These are phyloP conservation scores for Globisporangium viniferum DNA, from an alignment of 352 stramenopile species.

Conservation along the genomic window DNA sequence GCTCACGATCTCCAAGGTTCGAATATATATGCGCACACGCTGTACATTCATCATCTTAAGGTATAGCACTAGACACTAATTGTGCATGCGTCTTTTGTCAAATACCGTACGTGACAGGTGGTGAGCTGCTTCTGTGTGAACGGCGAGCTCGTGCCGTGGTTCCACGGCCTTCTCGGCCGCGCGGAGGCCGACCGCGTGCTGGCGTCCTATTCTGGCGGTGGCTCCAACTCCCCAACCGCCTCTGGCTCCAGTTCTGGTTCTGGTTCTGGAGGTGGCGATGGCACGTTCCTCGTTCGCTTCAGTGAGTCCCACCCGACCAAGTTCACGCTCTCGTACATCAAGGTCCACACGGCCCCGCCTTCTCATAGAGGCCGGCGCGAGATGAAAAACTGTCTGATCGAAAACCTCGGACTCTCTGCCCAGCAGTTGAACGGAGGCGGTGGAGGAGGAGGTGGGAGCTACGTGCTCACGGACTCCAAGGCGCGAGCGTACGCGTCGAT, in stretches of 20 bases:
- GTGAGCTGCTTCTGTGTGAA: constrained; percentile 60
- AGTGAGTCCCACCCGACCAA: constrained; percentile 75
- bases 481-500: constrained; percentile 59
- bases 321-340: constrained; percentile 79
- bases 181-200: constrained; percentile 47
- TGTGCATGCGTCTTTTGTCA: neutral
- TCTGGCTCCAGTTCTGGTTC: neutral
- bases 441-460: constrained; percentile 22
- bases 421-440: neutral
- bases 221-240: neutral
- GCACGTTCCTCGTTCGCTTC: constrained; percentile 74
- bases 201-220: neutral
- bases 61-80: neutral
- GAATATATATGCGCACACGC: neutral
- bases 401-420: constrained; percentile 36
- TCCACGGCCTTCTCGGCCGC: constrained; percentile 59
- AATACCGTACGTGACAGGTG: constrained; percentile 17
- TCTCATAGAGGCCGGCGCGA: constrained; percentile 33
- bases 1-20: constrained; percentile 40
- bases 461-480: constrained; percentile 48
- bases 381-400: constrained; percentile 72
- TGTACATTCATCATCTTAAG: neutral
- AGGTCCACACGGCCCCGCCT: constrained; percentile 38
- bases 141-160: constrained; percentile 66
- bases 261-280: constrained; percentile 29